Conservation (phyloP, 768 basidiomycete genomes). For the Hemileccinum rubropunctum region DNA sequence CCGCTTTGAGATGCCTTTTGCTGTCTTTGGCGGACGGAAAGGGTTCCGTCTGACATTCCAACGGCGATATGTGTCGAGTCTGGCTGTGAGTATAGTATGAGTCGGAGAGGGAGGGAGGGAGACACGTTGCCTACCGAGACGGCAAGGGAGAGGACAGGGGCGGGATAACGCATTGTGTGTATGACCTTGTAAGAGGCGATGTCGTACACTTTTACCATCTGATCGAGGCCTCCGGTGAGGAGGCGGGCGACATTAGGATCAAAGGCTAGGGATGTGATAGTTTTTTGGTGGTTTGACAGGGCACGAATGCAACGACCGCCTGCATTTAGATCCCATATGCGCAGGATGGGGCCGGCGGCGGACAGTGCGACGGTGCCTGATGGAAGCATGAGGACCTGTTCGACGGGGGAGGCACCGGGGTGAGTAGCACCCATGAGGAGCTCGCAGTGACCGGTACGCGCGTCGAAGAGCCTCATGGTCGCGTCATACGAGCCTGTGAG, state of each 20-base stretch:
- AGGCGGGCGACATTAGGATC: constrained; percentile 73
- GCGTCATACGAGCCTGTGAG: constrained; percentile 95
- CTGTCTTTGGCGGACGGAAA: constrained; percentile 92
- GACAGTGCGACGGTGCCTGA: constrained; percentile 84
- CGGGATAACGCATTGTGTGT: constrained; percentile 98
- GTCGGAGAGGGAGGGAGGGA: background rate
- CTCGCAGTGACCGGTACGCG: constrained; percentile 78
- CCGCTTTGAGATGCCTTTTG: constrained; percentile 63
- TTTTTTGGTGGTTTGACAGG: constrained; percentile 97
- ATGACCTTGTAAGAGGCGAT: constrained; percentile 91
- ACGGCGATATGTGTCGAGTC: constrained; percentile 96
- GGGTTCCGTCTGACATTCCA: constrained; percentile 96
- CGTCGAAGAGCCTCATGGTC: constrained; percentile 84
- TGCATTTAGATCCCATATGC: constrained; percentile 93
- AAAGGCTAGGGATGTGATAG: constrained; percentile 86
- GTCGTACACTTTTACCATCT: constrained; percentile 99
- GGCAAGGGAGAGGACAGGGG: constrained; percentile 85
- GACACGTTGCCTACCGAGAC: constrained; percentile 62
- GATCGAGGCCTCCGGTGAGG: constrained; percentile 89
- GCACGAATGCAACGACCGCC: constrained; percentile 89
- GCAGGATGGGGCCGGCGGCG: constrained; percentile 86
- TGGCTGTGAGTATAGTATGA: constrained; percentile 52
- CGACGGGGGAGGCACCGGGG: constrained; percentile 58
- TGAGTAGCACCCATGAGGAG: constrained; percentile 65
- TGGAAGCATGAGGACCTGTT: constrained; percentile 91